Evolutionary conservation across 176 grass and related monocot genomes (phyloP), one percentile per base, ranked within the genome.

Genomic region (Hordeum marinum): DNA sequence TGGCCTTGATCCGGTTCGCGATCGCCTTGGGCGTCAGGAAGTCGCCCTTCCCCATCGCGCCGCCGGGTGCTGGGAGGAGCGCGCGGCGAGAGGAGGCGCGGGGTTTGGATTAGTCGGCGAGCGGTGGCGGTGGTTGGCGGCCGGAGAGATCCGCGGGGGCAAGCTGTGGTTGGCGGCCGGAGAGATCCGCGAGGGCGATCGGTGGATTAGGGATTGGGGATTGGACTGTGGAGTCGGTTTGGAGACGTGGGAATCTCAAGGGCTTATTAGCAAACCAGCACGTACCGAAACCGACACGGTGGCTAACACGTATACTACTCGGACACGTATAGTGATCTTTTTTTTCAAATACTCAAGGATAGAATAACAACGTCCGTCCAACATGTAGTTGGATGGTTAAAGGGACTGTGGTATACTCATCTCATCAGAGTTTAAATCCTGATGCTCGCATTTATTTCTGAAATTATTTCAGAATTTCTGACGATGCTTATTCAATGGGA

Each of bases 1-100:
- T 98, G n/a, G 91, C 90, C 86, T 98, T 95, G 83, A 98, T 98
- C 27, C 93, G 79, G 64, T 98, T 98, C 9, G 91, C 95, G 76
- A 93, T 98, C 32, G 92, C 91, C 89, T 95, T 98, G 9, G 89
- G 91, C 26, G 95, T 95, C 84, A 95, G 65, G 82, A 98, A 98
- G 1, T 98, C 91, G 83, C 72, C 50, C 87, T 98, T 98, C 85
- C 95, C 91, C 93, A 98, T 98, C 65, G 29, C 43, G 25, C 20
- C 74, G 43, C n/a, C 55, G 26, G 36, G 26, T 34, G 36, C 31
- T 60, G 35, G n/a, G 11, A 14, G 31, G 46, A n/a, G 18, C 1
- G 61, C 31, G 11, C 60, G 17, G 20, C 14, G 50, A 46, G 37
- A 36, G 26, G 21, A 27, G 63, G 17, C 3, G n/a, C 14, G 11